Evolutionary conservation across 2,329 filamentous ascomycete species (phyloP), one percentile per base, ranked within the genome.

Genomic region (Phaeomoniella chlamydospora): DNA sequence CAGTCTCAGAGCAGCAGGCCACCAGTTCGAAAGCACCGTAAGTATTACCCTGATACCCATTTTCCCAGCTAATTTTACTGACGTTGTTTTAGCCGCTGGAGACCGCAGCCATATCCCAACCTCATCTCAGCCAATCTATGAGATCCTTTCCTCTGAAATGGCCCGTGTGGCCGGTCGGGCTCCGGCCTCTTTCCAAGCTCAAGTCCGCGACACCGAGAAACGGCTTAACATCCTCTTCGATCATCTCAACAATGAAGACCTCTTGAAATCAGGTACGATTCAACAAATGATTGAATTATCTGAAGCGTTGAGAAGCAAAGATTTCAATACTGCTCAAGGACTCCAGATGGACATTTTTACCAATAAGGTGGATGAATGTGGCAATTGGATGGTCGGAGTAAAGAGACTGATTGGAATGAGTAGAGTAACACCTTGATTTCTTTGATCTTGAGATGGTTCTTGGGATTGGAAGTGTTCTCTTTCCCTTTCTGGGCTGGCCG

Each of bases 181-280:
- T 1, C 90, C 90, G 13, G 67, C 79, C n/a, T 77, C 79, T 12
- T 94, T 90, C 62, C 79, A 83, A 43, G 71, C 77, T 11, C 87
- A 96, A 55, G 86, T 98, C 14, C 82, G 85, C 49, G 90, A 96
- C 54, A 90, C 87, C 2, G 84, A 94, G 55, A 94, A 94, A 62
- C 77, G 90, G 17, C 70, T 98, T 40, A 83, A 82, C 49, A 77
- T 94, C 34, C 66, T 98, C n/a, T 96, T 94, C 55, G 88, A 98
- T 53, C 86, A 94, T 56, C 68, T 98, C 33, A 98, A 96, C 68
- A 96, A 96, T 46, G 81, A 87, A 51, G 87, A 96, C 51, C 66
- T 94, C 29, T 67, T 96, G 37, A 82, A 80, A 61, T 73, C 81
- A 2, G 78, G 82, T 49, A 94, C 65, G 4, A 43, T 68, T 16